Evolutionary conservation across 768 basidiomycete species (phyloP).

Genomic region (Mycena vulgaris): DNA sequence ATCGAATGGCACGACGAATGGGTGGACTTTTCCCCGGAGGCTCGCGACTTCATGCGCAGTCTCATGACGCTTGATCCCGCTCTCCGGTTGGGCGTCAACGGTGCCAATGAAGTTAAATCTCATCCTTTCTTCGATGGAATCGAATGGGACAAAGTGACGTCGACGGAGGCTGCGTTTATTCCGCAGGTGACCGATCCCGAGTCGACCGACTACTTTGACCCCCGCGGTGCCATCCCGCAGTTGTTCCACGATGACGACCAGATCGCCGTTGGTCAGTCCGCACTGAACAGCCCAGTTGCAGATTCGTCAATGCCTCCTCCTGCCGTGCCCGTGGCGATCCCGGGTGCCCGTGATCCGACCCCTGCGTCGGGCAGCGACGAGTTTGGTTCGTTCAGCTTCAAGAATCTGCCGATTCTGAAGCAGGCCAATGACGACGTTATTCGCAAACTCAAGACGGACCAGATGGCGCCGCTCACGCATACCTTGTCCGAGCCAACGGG

Average conservation of each 20-base stretch:
- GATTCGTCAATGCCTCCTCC: slow-evolving; percentile 60
- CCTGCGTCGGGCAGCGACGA: slow-evolving; percentile 83
- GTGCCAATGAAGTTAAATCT: slow-evolving; percentile 92
- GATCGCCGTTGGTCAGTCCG: slow-evolving; percentile 63
- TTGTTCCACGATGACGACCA: slow-evolving; percentile 93
- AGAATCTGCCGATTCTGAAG: slow-evolving; percentile 95
- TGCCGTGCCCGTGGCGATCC: slow-evolving; percentile 59
- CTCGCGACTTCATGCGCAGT: slow-evolving; percentile 90
- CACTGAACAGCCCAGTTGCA: slow-evolving; percentile 63
- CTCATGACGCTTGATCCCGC: slow-evolving; percentile 87
- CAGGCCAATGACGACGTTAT: slow-evolving; percentile 99
- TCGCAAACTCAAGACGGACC: slow-evolving; percentile 93
- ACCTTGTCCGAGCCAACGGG: slow-evolving; percentile 75
- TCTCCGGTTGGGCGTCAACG: slow-evolving; percentile 86
- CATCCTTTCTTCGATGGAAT: slow-evolving; percentile 94
- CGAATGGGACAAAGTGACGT: slow-evolving; percentile 94
- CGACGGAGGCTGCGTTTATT: slow-evolving; percentile 93
- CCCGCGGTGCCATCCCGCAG: slow-evolving; percentile 92
- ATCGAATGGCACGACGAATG: slow-evolving; percentile 98
- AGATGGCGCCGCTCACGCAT: slow-evolving; percentile 84
- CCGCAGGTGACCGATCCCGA: slow-evolving; percentile 96
- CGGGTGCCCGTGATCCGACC: slow-evolving; percentile 56
- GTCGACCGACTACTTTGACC: slow-evolving; percentile 99
- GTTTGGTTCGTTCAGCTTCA: slow-evolving; percentile 98
- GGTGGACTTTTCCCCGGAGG: slow-evolving; percentile 88